Conservation (phyloP, 352 stramenopile species). For the Phytophthora ramorum region DNA sequence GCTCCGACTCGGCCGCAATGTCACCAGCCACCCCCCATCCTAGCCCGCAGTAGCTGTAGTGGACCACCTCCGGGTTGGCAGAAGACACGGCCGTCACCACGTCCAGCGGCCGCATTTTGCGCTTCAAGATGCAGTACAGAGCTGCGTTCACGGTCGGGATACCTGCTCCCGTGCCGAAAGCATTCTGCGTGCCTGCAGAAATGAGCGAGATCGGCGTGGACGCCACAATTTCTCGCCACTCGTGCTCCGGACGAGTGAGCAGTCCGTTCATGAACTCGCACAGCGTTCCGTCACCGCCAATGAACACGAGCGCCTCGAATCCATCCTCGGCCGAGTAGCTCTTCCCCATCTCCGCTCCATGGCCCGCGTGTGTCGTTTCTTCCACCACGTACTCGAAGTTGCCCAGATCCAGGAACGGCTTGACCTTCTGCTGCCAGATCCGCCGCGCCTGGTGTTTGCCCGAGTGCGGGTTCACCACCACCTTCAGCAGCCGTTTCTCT, state of each 20-base stretch:
- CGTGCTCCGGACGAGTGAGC: slow-evolving; percentile 70
- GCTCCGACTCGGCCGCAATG: slow-evolving; percentile 79
- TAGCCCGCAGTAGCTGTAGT: slow-evolving; percentile 87
- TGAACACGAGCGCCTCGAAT: slow-evolving; percentile 83
- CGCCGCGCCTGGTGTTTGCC: slow-evolving; percentile 64
- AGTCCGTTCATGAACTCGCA: slow-evolving; percentile 89
- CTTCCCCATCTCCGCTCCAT: slow-evolving; percentile 81
- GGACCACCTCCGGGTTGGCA: slow-evolving; percentile 65
- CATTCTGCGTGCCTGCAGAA: slow-evolving; percentile 83
- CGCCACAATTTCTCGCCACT: slow-evolving; percentile 84
- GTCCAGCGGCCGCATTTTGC: slow-evolving; percentile 82
- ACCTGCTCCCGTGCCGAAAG: slow-evolving; percentile 75
- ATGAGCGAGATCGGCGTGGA: slow-evolving; percentile 84
- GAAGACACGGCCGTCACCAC: slow-evolving; percentile 72
- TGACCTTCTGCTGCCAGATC: slow-evolving; percentile 80
- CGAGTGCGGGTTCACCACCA: slow-evolving; percentile 86
- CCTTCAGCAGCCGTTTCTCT: slow-evolving; percentile 79
- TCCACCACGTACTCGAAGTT: slow-evolving; percentile 83
- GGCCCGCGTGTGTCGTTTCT: slow-evolving; percentile 75
- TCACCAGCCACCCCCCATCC: slow-evolving; percentile 81
- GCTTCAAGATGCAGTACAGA: slow-evolving; percentile 86
- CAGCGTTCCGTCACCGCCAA: slow-evolving; percentile 77
- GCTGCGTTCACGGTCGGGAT: slow-evolving; percentile 73
- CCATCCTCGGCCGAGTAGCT: slow-evolving; percentile 77
- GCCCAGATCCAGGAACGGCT: slow-evolving; percentile 79